Base-by-base conservation (phyloP, 2,329 filamentous ascomycete species). In the Keithomyces neogunnii region DNA sequence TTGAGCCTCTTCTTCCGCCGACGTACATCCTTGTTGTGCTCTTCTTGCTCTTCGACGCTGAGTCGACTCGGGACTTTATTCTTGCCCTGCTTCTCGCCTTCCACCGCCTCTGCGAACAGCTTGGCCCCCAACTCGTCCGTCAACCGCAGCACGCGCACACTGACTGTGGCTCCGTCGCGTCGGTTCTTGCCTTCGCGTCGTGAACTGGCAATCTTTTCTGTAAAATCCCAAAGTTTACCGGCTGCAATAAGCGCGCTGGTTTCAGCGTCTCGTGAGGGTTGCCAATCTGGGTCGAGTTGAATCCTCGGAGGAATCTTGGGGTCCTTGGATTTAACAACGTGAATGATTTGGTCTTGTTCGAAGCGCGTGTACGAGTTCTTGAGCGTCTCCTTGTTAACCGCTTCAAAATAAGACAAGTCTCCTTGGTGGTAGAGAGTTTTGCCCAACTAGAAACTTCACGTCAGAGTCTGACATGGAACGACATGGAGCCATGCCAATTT, bases 361-460 rank as follows among this genome's bases (percentile, higher is more conserved):
- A 95, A 95, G 13, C 89, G 82, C 38, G 82, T 77, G 68, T 92
- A 96, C 0, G 91, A 86, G 67, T 99, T 99, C 64, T 93, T 95
- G 51, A 99, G 79, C 0, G 91, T 95, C 68, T 99, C 92, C 62
- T 96, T 96, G 74, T 99, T 99, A 57, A 99, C 92, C 3, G 93
- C 91, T 70, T 99, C 93, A 59, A 96, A 97, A 70, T 99, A 99
- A 32, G 86, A 91, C 8, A 99, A 80, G 62, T 99, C 93, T 51
- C 93, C 93, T 72, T 99, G 92, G 65, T 99, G 92, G 64, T 96
- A 99, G 1, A 99, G 77, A 0, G 93, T 97, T 70, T 99, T 97
- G 50, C 93, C 93, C 32, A 96, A 81, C 80, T 92, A 60, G 19
- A 19, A 3, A 30, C 19, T 26, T 28, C 38, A 13, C 13, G 40